Base-by-base conservation (phyloP, 2,329 filamentous ascomycete genomes). In the Pseudocercospora musae region DNA sequence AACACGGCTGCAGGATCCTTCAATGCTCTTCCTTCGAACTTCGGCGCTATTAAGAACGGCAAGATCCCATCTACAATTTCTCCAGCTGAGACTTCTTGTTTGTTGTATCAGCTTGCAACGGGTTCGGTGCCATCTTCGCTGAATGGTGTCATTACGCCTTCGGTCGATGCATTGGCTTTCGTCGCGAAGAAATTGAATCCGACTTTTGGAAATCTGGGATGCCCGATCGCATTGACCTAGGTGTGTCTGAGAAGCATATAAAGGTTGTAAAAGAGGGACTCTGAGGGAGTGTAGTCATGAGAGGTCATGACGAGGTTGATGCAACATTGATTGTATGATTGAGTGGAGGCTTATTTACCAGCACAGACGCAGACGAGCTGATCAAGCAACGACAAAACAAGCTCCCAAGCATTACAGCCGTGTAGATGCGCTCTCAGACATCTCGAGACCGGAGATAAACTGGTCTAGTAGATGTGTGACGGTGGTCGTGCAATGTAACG, bases 71-170 rank as follows among this genome's bases (percentile, higher is more conserved):
- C 69, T 18, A 65, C 67, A 65, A 77, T 80, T 67, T 13, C 71
- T 65, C 10, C 63, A 67, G 7, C 59, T 57, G 13, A 70, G 54
- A 57, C 75, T 4, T 48, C 72, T 9, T 81, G 78, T 62, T 68
- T 80, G 65, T 46, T 80, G 33, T 80, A 80, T 68, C 77, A 79
- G 69, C 66, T 81, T 3, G 72, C 69, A 1, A 78, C 76, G 1
- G 70, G 74, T 29, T 64, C 62, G 9, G 70, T 81, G 1, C 80
- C 80, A 3, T 71, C 69, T 1, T 74, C 66, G 27, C 61, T 77
- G 29, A 78, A 78, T 60, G 68, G 73, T 18, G 49, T 78, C 4
- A 58, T 78, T 21, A 74, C 74, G 0, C 76, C 77, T 7, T 75
- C 73, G 20, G 69, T 78, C 18, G 68, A 75, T 29, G 71, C 72